These are phyloP conservation scores for Geotrichum europaeum DNA, from an alignment of 1,139 yeast species.

Conservation along the genomic window DNA sequence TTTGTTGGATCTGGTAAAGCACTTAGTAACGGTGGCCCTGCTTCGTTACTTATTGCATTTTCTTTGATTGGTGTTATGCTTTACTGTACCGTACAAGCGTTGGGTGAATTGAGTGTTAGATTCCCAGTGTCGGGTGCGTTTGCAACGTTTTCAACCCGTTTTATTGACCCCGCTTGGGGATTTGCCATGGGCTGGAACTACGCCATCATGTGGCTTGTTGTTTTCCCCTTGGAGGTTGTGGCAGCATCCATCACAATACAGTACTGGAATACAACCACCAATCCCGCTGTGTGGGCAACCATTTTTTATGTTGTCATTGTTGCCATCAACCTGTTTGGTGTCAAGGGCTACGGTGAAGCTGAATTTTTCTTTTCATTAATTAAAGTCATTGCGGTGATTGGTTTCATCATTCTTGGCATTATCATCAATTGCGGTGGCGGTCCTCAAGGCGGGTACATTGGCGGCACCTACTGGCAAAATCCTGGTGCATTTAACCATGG, in stretches of 20 bases:
- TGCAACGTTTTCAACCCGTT: slow-evolving; percentile 61
- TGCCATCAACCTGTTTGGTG: slow-evolving; percentile 58
- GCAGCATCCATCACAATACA: slow-evolving; percentile 68
- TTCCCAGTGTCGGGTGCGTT: slow-evolving; percentile 80
- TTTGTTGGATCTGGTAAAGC: slow-evolving; percentile 72
- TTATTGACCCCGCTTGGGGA: slow-evolving; percentile 73
- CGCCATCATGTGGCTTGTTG: slow-evolving; percentile 69
- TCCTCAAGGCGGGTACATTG: slow-evolving; percentile 55
- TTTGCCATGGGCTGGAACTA: slow-evolving; percentile 83
- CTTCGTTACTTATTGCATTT: slow-evolving; percentile 64
- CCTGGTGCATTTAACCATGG: slow-evolving; percentile 61
- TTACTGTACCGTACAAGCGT: slow-evolving; percentile 71
- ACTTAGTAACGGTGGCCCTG: slow-evolving; percentile 71
- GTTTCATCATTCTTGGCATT: slow-evolving; percentile 59
- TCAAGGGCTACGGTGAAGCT: slow-evolving; percentile 65
- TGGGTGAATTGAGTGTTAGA: slow-evolving; percentile 76
- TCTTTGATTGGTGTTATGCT: slow-evolving; percentile 64
- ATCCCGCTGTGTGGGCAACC: slow-evolving; percentile 62
- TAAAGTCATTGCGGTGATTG: slow-evolving; percentile 54
- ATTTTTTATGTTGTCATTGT: slow-evolving; percentile 55
- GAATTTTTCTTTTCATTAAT: slow-evolving; percentile 54
- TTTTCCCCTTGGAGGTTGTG: slow-evolving; percentile 67
- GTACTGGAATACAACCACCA: slow-evolving; percentile 53
- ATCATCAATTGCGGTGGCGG: slow-evolving; percentile 65
- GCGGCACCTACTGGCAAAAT: slow-evolving; percentile 53